phyloP scores from a whole-genome alignment of 805 yeast genomes.

The Scheffersomyces lignosus region DNA sequence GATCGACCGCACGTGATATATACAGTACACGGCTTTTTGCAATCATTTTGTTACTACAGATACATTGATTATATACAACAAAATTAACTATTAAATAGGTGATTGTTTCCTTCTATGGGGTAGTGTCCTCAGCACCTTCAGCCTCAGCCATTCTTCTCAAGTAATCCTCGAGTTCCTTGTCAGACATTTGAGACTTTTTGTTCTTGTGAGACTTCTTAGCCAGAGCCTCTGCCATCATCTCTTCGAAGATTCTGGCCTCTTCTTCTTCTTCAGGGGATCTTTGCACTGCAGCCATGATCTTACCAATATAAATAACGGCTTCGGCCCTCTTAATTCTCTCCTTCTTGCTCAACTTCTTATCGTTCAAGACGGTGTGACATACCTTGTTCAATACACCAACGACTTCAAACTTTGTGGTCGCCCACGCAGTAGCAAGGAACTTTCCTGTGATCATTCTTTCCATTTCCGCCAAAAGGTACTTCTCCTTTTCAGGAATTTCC shows the following conservation, averaged over 20 bases:
- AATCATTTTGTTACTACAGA: too few relatives aligned
- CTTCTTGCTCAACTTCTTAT: constrained; percentile 57
- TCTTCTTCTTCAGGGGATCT: constrained; percentile 89
- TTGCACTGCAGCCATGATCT: constrained; percentile 60
- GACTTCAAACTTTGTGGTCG: constrained; percentile 85
- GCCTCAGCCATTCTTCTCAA: constrained; percentile 12
- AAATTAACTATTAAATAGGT: too few relatives aligned
- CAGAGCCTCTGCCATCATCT: constrained; percentile 82
- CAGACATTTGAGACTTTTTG: constrained; percentile 13
- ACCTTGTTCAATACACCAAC: constrained; percentile 82
- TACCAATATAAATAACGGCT: constrained; percentile 73
- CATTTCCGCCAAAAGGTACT: constrained; percentile 57
- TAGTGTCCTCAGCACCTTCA: constrained; percentile 7
- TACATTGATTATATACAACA: too few relatives aligned
- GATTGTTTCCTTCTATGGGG: too few relatives aligned
- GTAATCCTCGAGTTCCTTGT: constrained; percentile 19
- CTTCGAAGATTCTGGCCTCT: constrained; percentile 89
- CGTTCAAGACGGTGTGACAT: constrained; percentile 49
- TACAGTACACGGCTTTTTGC: not conserved
- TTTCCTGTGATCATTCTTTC: constrained; percentile 86
- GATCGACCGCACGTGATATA: not conserved
- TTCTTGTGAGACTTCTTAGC: constrained; percentile 46
- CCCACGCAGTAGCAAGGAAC: constrained; percentile 93
- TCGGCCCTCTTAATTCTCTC: constrained; percentile 76
- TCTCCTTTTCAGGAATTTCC: constrained; percentile 34